Evolutionary conservation across 108 stramenopile species (phyloP).

Genomic region (Conticribra guillardii): DNA sequence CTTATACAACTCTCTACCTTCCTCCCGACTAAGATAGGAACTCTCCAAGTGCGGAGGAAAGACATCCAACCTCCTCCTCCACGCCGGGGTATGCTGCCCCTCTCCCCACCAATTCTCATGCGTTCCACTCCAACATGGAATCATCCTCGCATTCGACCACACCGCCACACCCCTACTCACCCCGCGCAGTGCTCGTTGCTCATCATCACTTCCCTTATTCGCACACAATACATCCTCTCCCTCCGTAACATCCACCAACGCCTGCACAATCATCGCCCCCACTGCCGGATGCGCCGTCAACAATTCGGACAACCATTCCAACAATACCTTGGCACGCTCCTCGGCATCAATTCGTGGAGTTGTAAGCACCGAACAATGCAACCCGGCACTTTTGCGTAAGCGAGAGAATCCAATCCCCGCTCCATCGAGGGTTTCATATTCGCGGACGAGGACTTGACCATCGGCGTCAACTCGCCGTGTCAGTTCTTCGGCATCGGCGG

Average conservation of each 20-base stretch:
- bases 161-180: slow-evolving; percentile 55
- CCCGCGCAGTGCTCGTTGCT: not conserved
- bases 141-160: slow-evolving; percentile 76
- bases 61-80: slow-evolving; percentile 61
- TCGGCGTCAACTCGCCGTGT: slow-evolving; percentile 86
- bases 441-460: slow-evolving; percentile 80
- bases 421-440: slow-evolving; percentile 55
- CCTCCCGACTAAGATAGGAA: slow-evolving; percentile 78
- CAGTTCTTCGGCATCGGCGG: slow-evolving; percentile 59
- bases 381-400: slow-evolving; percentile 65
- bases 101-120: slow-evolving; percentile 40
- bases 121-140: slow-evolving; percentile 75
- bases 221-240: slow-evolving; percentile 61
- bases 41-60: slow-evolving; percentile 84
- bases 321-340: slow-evolving; percentile 66
- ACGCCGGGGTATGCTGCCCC: slow-evolving; percentile 42
- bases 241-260: slow-evolving; percentile 74
- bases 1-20: slow-evolving; percentile 67
- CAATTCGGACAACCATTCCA: slow-evolving; percentile 81
- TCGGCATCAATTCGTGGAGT: slow-evolving; percentile 75
- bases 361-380: slow-evolving; percentile 82
- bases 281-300: slow-evolving; percentile 82
- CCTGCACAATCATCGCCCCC: slow-evolving; percentile 78
- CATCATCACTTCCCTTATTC: not conserved
- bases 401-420: slow-evolving; percentile 74